Base-by-base conservation (phyloP, 176 grass and related monocot genomes). In the Hyparrhenia diplandra region DNA sequence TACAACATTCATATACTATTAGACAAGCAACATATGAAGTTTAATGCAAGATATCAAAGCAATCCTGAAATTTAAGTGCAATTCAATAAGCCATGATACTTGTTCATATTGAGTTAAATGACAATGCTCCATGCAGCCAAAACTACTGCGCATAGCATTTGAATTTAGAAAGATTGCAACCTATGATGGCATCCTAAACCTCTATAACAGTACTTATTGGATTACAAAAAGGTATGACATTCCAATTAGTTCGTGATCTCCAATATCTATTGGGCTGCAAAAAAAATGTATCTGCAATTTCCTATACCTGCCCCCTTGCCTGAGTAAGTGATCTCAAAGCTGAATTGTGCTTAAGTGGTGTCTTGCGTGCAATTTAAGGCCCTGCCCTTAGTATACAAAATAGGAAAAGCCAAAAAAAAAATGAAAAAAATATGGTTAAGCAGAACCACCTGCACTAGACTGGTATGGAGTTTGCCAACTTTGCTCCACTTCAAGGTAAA, bases 381-480 rank as follows among this genome's bases (percentile, higher is more conserved):
- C n/a, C 41, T 62, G 7, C 49, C 51, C 65, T 29, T 4, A 71
- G 52, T 46, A 27, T 13, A 52, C 0, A 36, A 36, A 51, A 25
- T 25, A 20, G 18, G 16, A 66, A 35, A 67, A 16, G 1, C 8
- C 65, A 27, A 69, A 74, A 25, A 68, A 10, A 69, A 37, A 40
- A 40, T 5, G 2, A 1, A 40, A 4, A 67, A 6, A 12, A 30
- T 32, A 28, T 21, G 42, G 58, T 4, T 9, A 39, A 54, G 24
- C 32, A 27, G 69, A 78, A 71, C 57, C 92, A 98, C 95, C 90
- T 90, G 89, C 76, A 94, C 84, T 64, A 98, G 5, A 52, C 45
- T 54, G 73, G 93, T 94, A 47, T 93, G 92, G 67, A 98, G 88
- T 82, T 91, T 98, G 68, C 95, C 95, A 83, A 98, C 82, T 76